Conservation (phyloP, 2,329 filamentous ascomycete genomes). For the Pestalotiopsis sp. region DNA sequence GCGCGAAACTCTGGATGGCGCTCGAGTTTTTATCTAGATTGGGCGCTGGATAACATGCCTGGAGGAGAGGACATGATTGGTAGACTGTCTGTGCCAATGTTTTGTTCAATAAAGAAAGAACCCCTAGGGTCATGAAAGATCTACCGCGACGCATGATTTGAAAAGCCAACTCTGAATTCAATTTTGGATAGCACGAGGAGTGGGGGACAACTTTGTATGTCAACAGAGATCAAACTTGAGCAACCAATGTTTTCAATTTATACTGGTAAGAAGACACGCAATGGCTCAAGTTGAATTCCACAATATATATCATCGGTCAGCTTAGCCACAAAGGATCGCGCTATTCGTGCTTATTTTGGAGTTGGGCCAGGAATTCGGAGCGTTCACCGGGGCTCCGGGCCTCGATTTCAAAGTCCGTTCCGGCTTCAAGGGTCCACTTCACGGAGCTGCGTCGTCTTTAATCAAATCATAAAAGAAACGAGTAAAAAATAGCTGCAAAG, state of each 20-base stretch:
- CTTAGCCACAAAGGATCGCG: background rate
- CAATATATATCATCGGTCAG: background rate
- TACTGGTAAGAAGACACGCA: background rate
- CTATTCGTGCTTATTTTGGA: background rate
- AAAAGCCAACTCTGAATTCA: background rate
- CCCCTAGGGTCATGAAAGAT: background rate
- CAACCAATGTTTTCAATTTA: background rate
- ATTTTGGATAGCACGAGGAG: too few species aligned
- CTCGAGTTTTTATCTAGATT: constrained; percentile 1
- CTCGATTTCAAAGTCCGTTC: background rate
- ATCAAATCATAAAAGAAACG: background rate
- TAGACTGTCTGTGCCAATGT: background rate
- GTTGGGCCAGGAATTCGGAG: background rate
- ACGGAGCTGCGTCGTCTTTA: background rate
- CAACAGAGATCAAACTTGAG: background rate
- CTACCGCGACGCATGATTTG: background rate
- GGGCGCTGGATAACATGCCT: constrained; percentile 4
- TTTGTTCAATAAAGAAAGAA: background rate
- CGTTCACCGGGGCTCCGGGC: background rate
- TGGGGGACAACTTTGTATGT: background rate
- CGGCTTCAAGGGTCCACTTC: background rate
- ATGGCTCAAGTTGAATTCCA: background rate
- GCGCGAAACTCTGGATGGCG: background rate
- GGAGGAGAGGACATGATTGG: constrained; percentile 9
- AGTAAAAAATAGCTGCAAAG: background rate